Base-by-base conservation (phyloP, 2,329 filamentous ascomycete genomes). In the Colletotrichum zoysiae region DNA sequence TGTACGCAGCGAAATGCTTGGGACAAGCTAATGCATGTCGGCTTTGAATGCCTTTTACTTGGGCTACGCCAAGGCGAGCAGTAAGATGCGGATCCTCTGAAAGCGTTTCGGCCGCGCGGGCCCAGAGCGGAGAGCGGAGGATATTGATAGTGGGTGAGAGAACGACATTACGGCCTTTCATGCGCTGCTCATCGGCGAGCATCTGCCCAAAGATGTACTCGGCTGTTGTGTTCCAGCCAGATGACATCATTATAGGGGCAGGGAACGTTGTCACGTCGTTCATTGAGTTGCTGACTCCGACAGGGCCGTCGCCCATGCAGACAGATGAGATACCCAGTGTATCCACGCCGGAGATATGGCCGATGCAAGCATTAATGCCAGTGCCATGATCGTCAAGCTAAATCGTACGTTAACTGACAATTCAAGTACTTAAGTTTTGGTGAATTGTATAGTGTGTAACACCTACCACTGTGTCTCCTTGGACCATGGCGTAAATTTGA, bases 91-190 rank as follows among this genome's bases (percentile, higher is more conserved):
- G 81, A 64, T 83, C 81, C 76, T 92, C 90, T 1, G 88, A 88
- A 75, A 90, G 91, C 0, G 88, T 89, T 77, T 92, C 90, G 73
- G 91, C 92, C 57, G 89, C 89, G 65, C 89, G 85, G 4, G 89
- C 90, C 44, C 88, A 89, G 0, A 91, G 82, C 3, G 89, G 90
- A 3, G 86, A 88, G 38, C 90, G 85, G 74, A 90, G 87, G 78
- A 89, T 88, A 77, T 90, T 90, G 42, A 91, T 86, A 0, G 89
- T 91, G 1, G 89, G 89, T 1, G 87, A 89, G 35, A 92, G 82
- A 18, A 91, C 81, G 6, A 91, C 82, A 64, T 90, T 84, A 3
- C 87, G 85, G 16, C 87, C 87, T 76, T 91, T 90, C 57, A 78
- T 71, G 12, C 40, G 12, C 40, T 73, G 74, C 33, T 78, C 76